Conservation (phyloP, 495 filamentous ascomycete species). For the Terfezia boudieri region DNA sequence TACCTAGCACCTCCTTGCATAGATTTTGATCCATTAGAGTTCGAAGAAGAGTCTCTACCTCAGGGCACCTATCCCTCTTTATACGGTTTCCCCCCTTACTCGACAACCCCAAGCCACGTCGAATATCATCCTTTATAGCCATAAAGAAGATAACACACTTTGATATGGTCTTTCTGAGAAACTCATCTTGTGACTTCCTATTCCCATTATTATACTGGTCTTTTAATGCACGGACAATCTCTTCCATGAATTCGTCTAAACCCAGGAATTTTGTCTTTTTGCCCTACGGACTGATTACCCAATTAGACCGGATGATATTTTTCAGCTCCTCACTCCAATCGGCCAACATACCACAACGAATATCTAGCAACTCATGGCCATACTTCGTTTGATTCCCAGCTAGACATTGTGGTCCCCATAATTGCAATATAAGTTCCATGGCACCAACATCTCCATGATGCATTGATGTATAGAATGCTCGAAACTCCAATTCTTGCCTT, state of each 20-base stretch:
- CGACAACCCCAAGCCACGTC: background rate
- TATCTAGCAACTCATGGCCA: background rate
- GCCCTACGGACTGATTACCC: background rate
- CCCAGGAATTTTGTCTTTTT: background rate
- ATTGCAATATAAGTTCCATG: background rate
- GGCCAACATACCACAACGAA: background rate
- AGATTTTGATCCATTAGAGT: background rate
- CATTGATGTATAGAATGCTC: background rate
- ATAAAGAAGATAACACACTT: background rate
- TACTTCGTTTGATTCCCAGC: background rate
- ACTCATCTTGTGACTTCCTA: background rate
- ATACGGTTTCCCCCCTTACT: background rate
- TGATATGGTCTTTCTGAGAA: background rate
- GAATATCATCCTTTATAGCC: background rate
- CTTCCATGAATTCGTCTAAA: background rate
- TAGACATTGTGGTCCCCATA: background rate
- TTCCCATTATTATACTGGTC: background rate
- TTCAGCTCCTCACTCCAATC: background rate
- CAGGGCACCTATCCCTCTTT: background rate
- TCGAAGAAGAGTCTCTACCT: background rate
- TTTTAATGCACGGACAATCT: background rate
- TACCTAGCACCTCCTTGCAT: background rate
- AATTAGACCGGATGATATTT: background rate
- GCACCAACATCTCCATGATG: background rate
- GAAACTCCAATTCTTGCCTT: background rate